These are phyloP conservation scores for Boletus semigastroideus DNA, from an alignment of 1,284 basidiomycete genomes.

Conservation along the genomic window DNA sequence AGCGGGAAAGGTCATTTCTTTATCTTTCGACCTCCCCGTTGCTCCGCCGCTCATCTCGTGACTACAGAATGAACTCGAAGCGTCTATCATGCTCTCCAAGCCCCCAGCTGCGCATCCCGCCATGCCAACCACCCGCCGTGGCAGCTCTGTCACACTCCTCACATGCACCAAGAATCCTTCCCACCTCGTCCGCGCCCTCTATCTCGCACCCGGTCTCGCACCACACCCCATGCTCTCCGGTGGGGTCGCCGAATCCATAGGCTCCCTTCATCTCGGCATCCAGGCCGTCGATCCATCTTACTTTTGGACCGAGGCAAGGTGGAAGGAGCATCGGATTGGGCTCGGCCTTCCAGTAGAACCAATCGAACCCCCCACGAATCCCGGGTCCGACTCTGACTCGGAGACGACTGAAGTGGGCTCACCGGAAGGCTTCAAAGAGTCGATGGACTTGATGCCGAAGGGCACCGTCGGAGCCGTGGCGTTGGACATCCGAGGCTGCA, in stretches of 20 bases:
- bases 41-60: not conserved
- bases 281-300: conserved; percentile 69
- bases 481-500: conserved; percentile 69
- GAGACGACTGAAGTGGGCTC: conserved; percentile 16
- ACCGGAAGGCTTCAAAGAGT: conserved; percentile 19
- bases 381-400: not conserved
- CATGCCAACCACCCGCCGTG: conserved; percentile 58
- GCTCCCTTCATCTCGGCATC: conserved; percentile 47
- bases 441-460: conserved; percentile 62
- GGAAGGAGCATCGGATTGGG: conserved; percentile 72
- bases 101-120: conserved; percentile 64
- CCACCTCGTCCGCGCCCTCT: conserved; percentile 65
- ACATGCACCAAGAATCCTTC: conserved; percentile 73
- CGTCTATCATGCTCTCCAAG: conserved; percentile 75
- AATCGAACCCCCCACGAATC: conserved; percentile 32
- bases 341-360: conserved; percentile 70
- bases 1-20: conserved; percentile 59
- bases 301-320: conserved; percentile 71
- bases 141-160: conserved; percentile 64
- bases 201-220: conserved; percentile 56
- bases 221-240: conserved; percentile 77
- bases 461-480: conserved; percentile 86
- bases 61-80: conserved; percentile 72
- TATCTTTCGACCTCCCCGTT: not conserved
- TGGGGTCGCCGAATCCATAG: conserved; percentile 57